Base-by-base conservation (phyloP, 2,329 filamentous ascomycete genomes). In the Onygenales sp. region DNA sequence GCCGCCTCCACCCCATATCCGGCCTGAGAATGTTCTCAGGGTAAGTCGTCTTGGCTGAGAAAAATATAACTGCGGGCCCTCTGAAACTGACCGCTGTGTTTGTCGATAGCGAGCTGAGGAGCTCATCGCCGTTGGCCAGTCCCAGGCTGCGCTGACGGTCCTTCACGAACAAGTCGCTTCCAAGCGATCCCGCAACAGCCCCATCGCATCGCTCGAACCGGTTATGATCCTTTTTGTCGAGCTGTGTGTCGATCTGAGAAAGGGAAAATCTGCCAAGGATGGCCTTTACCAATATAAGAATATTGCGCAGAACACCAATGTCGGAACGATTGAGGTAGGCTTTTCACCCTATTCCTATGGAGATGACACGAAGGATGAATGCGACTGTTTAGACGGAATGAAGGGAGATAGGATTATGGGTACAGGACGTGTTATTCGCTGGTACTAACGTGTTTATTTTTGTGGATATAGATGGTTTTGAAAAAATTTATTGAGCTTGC, bases 211-310 rank as follows among this genome's bases (percentile, higher is more conserved):
- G 52, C 78, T 98, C 68, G 93, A 98, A 83, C 93, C 93, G 61
- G 92, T 98, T 62, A 97, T 98, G 91, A 81, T 97, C 74, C 85
- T 96, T 62, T 86, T 98, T 69, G 92, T 98, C 66, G 90, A 97
- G 75, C 83, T 97, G 56, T 95, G 88, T 62, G 93, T 98, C 66
- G 92, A 97, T 68, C 84, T 96, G 66, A 90, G 93, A 77, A 98
- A 97, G 77, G 93, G 93, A 65, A 98, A 98, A 76, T 82, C 93
- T 57, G 93, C 92, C 72, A 98, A 98, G 81, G 93, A 98, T 77
- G 93, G 93, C 57, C 81, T 98, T 48, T 98, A 97, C 73, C 93
- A 96, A 73, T 98, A 98, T 82, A 98, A 98, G 81, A 98, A 98
- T 74, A 97, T 96, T 63, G 92, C 91, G 53, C 93, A 98, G 74